Conservation (phyloP, 2,329 filamentous ascomycete species). For the Echinosphaeria canescens region DNA sequence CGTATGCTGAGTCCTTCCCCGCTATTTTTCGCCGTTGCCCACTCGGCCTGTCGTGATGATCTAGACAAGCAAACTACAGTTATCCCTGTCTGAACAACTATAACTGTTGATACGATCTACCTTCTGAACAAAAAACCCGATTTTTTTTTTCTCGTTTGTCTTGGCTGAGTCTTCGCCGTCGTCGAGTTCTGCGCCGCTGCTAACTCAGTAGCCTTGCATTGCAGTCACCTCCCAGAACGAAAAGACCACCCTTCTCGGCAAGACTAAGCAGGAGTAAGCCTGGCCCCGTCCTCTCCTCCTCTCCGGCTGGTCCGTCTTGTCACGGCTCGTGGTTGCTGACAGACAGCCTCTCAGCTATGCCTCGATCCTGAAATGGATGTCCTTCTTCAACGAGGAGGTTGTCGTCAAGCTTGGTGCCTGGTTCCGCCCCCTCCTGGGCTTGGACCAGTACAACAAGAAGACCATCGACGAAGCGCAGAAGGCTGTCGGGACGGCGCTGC, state of each 20-base stretch:
- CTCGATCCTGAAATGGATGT: slow-evolving; percentile 96
- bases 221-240: slow-evolving; percentile 97
- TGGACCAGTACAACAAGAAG: slow-evolving; percentile 95
- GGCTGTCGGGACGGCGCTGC: slow-evolving; percentile 42
- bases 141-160: too few species aligned
- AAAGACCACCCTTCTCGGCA: slow-evolving; percentile 97
- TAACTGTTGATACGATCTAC: slow-evolving; percentile 61
- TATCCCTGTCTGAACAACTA: slow-evolving; percentile 90
- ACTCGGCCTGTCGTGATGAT: slow-evolving; percentile 36
- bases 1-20: slow-evolving; percentile 37
- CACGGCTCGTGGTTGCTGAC: slow-evolving; percentile 3
- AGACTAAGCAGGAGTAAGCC: slow-evolving; percentile 95
- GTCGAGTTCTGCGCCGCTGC: too few species aligned
- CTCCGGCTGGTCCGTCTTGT: too few species aligned
- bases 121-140: too few species aligned
- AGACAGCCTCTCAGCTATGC: slow-evolving; percentile 42
- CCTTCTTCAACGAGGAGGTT: slow-evolving; percentile 82
- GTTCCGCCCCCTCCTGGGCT: slow-evolving; percentile 73
- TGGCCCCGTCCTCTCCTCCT: background rate
- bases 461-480: slow-evolving; percentile 61
- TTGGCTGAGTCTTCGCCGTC: too few species aligned
- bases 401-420: slow-evolving; percentile 52
- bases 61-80: slow-evolving; percentile 61
- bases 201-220: too few species aligned
- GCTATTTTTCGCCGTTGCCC: slow-evolving; percentile 3